Evolutionary conservation across 1,139 yeast genomes (phyloP).

Genomic region (Barnettozyma hawaiiensis): DNA sequence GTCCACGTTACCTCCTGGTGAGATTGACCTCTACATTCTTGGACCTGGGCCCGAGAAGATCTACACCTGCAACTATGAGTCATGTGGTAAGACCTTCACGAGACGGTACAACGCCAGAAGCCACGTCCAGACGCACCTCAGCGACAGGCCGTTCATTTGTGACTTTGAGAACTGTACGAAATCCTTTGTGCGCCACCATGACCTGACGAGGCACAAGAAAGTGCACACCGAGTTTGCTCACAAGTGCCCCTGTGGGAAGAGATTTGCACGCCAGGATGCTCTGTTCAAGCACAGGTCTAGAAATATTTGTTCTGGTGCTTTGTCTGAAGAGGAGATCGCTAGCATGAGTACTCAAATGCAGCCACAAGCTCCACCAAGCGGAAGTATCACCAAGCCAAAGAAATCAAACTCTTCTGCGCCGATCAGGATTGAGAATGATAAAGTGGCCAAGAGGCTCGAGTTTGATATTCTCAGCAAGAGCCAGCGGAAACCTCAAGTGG

Average conservation of each 20-base stretch:
- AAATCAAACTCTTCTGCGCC: slow-evolving; percentile 5
- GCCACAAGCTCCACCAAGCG: slow-evolving; percentile 4
- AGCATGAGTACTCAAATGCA: background rate
- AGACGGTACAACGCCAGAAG: slow-evolving; percentile 93
- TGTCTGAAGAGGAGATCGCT: slow-evolving; percentile 15
- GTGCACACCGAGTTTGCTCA: slow-evolving; percentile 77
- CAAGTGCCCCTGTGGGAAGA: slow-evolving; percentile 86
- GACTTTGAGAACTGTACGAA: slow-evolving; percentile 56
- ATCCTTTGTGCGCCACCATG: slow-evolving; percentile 86
- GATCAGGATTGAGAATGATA: slow-evolving; percentile 18
- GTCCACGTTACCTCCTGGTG: slow-evolving; percentile 84
- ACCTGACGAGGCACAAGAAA: slow-evolving; percentile 82
- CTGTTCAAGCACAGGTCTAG: slow-evolving; percentile 74
- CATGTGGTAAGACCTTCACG: slow-evolving; percentile 80
- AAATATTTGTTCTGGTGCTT: slow-evolving; percentile 58
- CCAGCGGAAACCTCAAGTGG: background rate
- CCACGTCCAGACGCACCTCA: slow-evolving; percentile 93
- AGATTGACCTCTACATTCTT: slow-evolving; percentile 73
- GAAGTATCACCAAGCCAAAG: slow-evolving; percentile 9
- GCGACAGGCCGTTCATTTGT: slow-evolving; percentile 85
- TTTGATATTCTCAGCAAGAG: slow-evolving; percentile 16
- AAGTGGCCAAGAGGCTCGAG: slow-evolving; percentile 24
- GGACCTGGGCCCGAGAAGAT: slow-evolving; percentile 70
- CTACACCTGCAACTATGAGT: slow-evolving; percentile 69
- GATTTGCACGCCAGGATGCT: slow-evolving; percentile 86